Evolutionary conservation across 495 filamentous ascomycete species (phyloP), one percentile per base, ranked within the genome.

Genomic region (Penicillium dipodomyicola): DNA sequence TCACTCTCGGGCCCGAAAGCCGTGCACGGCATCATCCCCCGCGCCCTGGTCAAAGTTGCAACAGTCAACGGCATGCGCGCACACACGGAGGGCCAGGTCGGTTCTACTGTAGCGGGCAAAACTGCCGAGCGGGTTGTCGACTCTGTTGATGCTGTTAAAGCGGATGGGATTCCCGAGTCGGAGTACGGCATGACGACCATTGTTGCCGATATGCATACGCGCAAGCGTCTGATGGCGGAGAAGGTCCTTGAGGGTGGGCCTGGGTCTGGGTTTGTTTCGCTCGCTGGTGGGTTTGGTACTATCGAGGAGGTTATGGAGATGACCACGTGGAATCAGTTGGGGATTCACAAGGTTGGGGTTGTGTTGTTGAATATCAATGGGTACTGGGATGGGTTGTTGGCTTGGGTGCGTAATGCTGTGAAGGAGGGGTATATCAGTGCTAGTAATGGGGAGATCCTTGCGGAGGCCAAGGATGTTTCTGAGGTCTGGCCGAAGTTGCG

Each of bases 221-320:
- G 94, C 47, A 98, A 98, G 75, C 80, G 84, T 39, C 74, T 95
- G 75, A 98, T 98, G 94, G 94, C 91, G 39, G 75, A 81, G 59
- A 88, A 91, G 69, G 91, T 96, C 5, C 76, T 93, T 9, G 79
- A 85, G 48, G 91, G 92, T 6, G 91, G 89, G 0, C 82, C 84
- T 0, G 92, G 92, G 3, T 85, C 84, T 55, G 95, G 95, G 9
- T 98, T 98, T 78, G 83, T 97, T 22, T 90, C 92, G 23, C 74
- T 98, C 64, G 85, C 83, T 49, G 94, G 94, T 19, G 94, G 94
- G 0, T 97, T 92, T 72, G 94, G 94, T 11, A 97, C 95, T 7
- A 79, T 97, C 67, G 94, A 98, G 74, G 94, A 98, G 78, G 76
- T 97, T 52, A 93, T 97, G 77, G 94, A 98, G 81, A 87, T 96